Percentiles rank a stretch among this genome's conserved stretches.
These are phyloP conservation scores for Bruguiera parviflora DNA, from an alignment of 345 rosid species.

Conservation along the genomic window DNA sequence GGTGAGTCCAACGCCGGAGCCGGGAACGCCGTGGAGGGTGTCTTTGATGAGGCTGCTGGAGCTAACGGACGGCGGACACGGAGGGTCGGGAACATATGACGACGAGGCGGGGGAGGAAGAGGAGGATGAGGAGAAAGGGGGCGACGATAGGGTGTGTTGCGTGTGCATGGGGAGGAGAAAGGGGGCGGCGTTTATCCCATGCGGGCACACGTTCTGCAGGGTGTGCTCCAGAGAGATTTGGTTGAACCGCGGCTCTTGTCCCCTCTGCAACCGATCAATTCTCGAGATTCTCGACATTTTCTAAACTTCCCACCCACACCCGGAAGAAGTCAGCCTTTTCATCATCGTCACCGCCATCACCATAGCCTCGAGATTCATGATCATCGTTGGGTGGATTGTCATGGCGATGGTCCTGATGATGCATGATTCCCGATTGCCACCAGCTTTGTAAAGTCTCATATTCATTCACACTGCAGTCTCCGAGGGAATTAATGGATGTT, in stretches of 20 bases:
- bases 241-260: slow-evolving; percentile 68
- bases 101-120: slow-evolving; percentile 5
- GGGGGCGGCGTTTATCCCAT: slow-evolving; percentile 78
- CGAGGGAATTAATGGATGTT: too few relatives aligned
- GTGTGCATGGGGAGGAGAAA: slow-evolving; percentile 72
- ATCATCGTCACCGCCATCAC: too few relatives aligned
- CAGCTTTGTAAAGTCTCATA: too few relatives aligned
- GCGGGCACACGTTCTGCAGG: slow-evolving; percentile 82
- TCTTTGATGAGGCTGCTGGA: slow-evolving; percentile 78
- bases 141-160: slow-evolving; percentile 63
- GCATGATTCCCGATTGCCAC: too few relatives aligned
- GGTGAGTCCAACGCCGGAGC: not conserved
- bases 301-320: slow-evolving; percentile 12
- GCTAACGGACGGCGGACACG: slow-evolving; percentile 46
- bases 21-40: slow-evolving; percentile 56
- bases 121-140: slow-evolving; percentile 19
- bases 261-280: slow-evolving; percentile 70
- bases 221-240: slow-evolving; percentile 68
- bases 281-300: slow-evolving; percentile 64
- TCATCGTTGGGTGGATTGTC: too few relatives aligned
- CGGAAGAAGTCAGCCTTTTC: too few relatives aligned
- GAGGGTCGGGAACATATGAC: slow-evolving; percentile 5
- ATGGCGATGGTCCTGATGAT: too few relatives aligned
- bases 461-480: too few relatives aligned
- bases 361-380: too few relatives aligned